Percentiles rank a stretch among this genome's conserved stretches.
Evolutionary conservation across 2,329 filamentous ascomycete genomes (phyloP).

Genomic region (Pleomassaria siparia): DNA sequence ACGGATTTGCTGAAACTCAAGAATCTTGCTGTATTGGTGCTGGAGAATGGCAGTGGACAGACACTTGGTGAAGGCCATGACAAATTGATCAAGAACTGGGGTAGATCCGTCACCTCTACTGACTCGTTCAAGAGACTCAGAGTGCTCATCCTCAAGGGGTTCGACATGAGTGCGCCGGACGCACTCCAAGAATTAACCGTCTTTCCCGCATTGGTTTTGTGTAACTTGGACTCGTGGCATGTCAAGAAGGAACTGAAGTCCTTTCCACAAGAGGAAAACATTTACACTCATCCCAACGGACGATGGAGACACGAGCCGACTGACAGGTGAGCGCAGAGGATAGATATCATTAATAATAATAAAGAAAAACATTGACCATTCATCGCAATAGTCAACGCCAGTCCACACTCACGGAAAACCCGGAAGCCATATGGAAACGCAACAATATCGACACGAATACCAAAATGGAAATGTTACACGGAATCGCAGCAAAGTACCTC

Average conservation of each 20-base stretch:
- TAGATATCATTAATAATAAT: not conserved
- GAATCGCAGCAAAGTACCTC: slow-evolving; percentile 5
- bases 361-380: no score
- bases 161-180: slow-evolving; percentile 3
- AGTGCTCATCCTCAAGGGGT: slow-evolving; percentile 17
- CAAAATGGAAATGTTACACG: slow-evolving; percentile 18
- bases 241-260: not conserved
- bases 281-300: not conserved
- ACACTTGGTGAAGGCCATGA: slow-evolving; percentile 1
- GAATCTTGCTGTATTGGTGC: slow-evolving; percentile 19
- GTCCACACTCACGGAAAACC: not conserved
- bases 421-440: slow-evolving; percentile 7
- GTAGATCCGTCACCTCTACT: slow-evolving; percentile 19
- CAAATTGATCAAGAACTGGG: slow-evolving; percentile 20
- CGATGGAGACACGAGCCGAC: not conserved
- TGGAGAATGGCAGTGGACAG: slow-evolving; percentile 9
- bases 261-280: not conserved
- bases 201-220: slow-evolving; percentile 18
- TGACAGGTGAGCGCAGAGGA: not conserved
- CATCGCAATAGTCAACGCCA: not conserved
- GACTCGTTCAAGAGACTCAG: slow-evolving; percentile 18
- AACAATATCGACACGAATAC: slow-evolving; percentile 7
- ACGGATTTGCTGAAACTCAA: slow-evolving; percentile 17
- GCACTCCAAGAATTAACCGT: slow-evolving; percentile 11
- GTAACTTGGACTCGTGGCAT: slow-evolving; percentile 12